These are phyloP conservation scores for Phytopythium kandeliae DNA, from an alignment of 352 stramenopile species.

Conservation along the genomic window DNA sequence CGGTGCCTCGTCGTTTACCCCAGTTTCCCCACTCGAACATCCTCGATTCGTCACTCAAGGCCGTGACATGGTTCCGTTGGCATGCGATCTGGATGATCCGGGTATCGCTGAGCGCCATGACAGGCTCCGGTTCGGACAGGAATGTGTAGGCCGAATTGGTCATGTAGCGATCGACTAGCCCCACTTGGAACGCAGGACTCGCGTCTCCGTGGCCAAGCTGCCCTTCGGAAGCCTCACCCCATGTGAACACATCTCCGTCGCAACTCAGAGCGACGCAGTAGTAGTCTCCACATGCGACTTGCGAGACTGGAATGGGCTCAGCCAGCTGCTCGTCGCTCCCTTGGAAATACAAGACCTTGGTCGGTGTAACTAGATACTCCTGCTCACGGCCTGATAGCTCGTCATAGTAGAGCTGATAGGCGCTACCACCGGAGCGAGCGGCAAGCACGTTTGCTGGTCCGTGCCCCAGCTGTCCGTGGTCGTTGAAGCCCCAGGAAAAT, in stretches of 20 bases:
- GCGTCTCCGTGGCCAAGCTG: constrained; percentile 62
- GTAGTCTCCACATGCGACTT: constrained; percentile 65
- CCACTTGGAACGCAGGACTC: constrained; percentile 48
- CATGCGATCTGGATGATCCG: constrained; percentile 43
- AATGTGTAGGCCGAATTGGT: constrained; percentile 69
- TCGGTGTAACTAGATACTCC: constrained; percentile 37
- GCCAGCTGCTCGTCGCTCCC: constrained; percentile 47
- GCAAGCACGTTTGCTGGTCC: constrained; percentile 36
- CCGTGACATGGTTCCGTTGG: constrained; percentile 51
- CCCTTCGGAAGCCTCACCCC: constrained; percentile 68
- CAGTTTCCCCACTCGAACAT: constrained; percentile 75
- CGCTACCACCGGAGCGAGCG: constrained; percentile 28
- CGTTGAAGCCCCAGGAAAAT: constrained; percentile 73
- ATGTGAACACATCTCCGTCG: constrained; percentile 68
- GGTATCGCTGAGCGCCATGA: constrained; percentile 40
- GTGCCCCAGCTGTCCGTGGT: constrained; percentile 71
- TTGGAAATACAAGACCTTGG: constrained; percentile 59
- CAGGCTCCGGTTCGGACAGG: constrained; percentile 50
- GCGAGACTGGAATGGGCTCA: constrained; percentile 46
- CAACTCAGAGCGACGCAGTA: constrained; percentile 54
- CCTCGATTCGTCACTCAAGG: constrained; percentile 27
- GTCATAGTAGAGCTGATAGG: constrained; percentile 47
- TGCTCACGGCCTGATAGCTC: constrained; percentile 35
- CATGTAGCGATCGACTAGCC: constrained; percentile 55
- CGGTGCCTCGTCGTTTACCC: constrained; percentile 40